Evolutionary conservation across 2,329 filamentous ascomycete species (phyloP).

Genomic region (Exophiala oligosperma): DNA sequence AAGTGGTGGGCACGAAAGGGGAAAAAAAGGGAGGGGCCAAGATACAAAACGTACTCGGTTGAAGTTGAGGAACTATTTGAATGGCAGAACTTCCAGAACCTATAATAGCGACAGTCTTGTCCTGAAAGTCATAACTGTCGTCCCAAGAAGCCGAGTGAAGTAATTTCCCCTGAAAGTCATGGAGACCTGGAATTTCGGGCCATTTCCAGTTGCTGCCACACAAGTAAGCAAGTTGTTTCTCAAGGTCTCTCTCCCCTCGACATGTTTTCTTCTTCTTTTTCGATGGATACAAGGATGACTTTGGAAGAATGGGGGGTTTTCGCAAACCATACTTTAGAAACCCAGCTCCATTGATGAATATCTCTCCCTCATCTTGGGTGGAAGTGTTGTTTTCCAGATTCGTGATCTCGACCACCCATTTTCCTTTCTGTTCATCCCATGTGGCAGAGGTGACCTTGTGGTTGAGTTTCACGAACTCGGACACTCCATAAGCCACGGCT

Average conservation of each 20-base stretch:
- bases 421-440: constrained; percentile 55
- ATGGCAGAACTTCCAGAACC: constrained; percentile 28
- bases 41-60: constrained; percentile 9
- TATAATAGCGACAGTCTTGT: constrained; percentile 29
- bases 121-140: constrained; percentile 7
- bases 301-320: too few species aligned
- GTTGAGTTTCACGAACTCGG: constrained; percentile 45
- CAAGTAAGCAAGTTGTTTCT: background rate
- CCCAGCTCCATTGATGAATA: constrained; percentile 58
- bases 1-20: too few species aligned
- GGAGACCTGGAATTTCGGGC: constrained; percentile 30
- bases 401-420: constrained; percentile 54
- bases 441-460: constrained; percentile 55
- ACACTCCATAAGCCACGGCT: constrained; percentile 41
- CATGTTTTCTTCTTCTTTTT: background rate
- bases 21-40: too few species aligned
- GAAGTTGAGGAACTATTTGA: constrained; percentile 32
- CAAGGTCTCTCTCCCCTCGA: constrained; percentile 3
- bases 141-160: constrained; percentile 46
- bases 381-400: constrained; percentile 9
- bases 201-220: constrained; percentile 18
- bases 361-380: constrained; percentile 42
- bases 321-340: constrained; percentile 40
- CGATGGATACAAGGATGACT: too few species aligned
- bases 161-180: constrained; percentile 36